A percentile compares a stretch with the other conserved stretches of the same genome.
phyloP scores from a whole-genome alignment of 1,139 yeast species.

The Ogataea hybrid region DNA sequence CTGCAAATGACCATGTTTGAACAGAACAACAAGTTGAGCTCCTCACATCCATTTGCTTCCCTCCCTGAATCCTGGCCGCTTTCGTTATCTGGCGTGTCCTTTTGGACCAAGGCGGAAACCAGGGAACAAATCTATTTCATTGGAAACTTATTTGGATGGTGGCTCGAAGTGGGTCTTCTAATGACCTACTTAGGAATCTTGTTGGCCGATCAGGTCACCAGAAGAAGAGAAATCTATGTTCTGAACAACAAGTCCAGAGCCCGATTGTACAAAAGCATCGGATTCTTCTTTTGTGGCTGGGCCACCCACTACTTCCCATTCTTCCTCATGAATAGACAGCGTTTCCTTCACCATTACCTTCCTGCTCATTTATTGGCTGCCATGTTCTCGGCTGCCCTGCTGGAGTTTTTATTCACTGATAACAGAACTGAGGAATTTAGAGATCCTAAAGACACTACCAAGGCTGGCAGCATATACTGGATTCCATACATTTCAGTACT shows the following conservation, averaged over 20 bases:
- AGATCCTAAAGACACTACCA: slow-evolving; percentile 28
- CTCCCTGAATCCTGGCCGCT: slow-evolving; percentile 96
- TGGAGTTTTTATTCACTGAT: slow-evolving; percentile 76
- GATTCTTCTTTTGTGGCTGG: slow-evolving; percentile 88
- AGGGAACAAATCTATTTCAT: slow-evolving; percentile 80
- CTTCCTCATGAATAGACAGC: slow-evolving; percentile 89
- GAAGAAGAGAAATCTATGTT: slow-evolving; percentile 65
- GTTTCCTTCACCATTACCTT: slow-evolving; percentile 89
- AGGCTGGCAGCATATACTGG: slow-evolving; percentile 22
- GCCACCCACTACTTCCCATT: slow-evolving; percentile 86
- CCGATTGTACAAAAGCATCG: slow-evolving; percentile 74
- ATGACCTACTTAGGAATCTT: slow-evolving; percentile 62
- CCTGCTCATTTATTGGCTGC: slow-evolving; percentile 96
- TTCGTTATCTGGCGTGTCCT: slow-evolving; percentile 86
- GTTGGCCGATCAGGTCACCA: slow-evolving; percentile 73
- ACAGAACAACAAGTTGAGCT: slow-evolving; percentile 81
- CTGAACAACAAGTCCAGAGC: slow-evolving; percentile 64
- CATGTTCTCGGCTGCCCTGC: slow-evolving; percentile 73
- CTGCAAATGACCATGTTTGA: slow-evolving; percentile 86
- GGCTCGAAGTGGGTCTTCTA: slow-evolving; percentile 74
- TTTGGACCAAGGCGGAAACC: slow-evolving; percentile 72
- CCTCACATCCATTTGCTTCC: slow-evolving; percentile 95
- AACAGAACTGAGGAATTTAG: slow-evolving; percentile 35
- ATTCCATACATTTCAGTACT: slow-evolving; percentile 37
- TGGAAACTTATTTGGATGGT: slow-evolving; percentile 92